These are phyloP conservation scores for Neofusicoccum kwambonambiense DNA, from an alignment of 2,329 filamentous ascomycete species.

Conservation along the genomic window DNA sequence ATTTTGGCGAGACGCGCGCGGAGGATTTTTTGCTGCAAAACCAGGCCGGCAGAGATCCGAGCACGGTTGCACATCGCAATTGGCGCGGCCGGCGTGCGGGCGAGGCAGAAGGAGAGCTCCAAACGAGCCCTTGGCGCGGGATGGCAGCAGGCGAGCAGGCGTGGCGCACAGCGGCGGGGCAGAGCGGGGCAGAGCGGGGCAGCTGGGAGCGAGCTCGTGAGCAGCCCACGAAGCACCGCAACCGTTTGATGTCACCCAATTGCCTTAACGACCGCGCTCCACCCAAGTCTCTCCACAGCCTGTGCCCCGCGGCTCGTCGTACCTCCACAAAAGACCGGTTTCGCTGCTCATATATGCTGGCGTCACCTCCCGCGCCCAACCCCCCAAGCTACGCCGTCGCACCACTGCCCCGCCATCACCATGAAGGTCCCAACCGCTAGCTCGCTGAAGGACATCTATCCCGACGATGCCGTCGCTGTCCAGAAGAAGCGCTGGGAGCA, in stretches of 20 bases:
- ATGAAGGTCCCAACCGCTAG: slow-evolving; percentile 67
- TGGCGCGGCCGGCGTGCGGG: not conserved
- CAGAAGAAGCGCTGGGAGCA: slow-evolving; percentile 75
- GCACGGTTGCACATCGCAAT: not conserved
- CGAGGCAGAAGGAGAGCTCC: not conserved
- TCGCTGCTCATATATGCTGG: not conserved
- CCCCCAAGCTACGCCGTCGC: not conserved
- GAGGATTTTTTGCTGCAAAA: not conserved
- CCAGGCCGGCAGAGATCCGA: not conserved
- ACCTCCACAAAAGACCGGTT: not conserved
- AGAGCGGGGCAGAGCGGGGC: slow-evolving; percentile 18
- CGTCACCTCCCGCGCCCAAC: not conserved
- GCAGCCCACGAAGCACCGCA: slow-evolving; percentile 2
- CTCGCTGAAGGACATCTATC: slow-evolving; percentile 80
- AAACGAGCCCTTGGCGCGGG: not conserved
- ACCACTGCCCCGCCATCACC: slow-evolving; percentile 7
- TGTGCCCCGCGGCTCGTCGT: slow-evolving; percentile 4
- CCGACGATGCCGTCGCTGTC: slow-evolving; percentile 63
- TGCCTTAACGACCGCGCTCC: not conserved
- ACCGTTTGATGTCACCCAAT: slow-evolving; percentile 17
- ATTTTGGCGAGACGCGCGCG: not conserved
- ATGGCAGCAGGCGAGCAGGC: not conserved
- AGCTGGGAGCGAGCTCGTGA: slow-evolving; percentile 9
- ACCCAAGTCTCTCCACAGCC: slow-evolving; percentile 15
- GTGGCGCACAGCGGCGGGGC: slow-evolving; percentile 7